Conservation (phyloP, 2,329 filamentous ascomycete genomes). For the Fusarium hainanense region DNA sequence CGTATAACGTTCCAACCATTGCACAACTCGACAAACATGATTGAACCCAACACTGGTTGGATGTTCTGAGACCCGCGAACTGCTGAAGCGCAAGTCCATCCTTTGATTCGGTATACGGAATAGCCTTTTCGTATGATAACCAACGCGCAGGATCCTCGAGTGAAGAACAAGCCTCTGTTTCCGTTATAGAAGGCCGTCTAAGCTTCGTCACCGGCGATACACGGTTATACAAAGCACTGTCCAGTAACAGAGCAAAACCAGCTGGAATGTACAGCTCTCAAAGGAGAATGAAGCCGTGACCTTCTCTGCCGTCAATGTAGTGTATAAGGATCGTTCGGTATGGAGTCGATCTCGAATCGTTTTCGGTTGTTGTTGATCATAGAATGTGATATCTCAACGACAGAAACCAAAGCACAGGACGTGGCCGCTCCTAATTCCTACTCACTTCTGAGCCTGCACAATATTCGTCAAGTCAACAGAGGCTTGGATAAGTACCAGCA, state of each 20-base stretch:
- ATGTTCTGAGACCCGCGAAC: neutral
- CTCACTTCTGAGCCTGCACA: no score
- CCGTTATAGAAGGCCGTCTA: no score
- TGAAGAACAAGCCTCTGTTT: neutral
- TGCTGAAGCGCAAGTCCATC: neutral
- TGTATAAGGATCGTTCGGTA: conserved; percentile 12
- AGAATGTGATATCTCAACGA: neutral
- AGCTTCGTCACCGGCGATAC: neutral
- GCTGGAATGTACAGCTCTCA: neutral
- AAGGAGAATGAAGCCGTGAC: neutral
- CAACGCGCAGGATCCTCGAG: neutral
- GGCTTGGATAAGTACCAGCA: neutral
- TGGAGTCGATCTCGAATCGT: neutral
- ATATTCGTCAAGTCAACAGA: neutral
- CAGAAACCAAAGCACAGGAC: neutral
- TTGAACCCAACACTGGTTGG: conserved; percentile 17
- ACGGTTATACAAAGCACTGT: neutral
- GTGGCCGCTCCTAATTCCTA: neutral
- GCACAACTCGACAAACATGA: neutral
- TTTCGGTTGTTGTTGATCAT: neutral
- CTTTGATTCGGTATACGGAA: no score
- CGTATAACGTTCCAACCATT: neutral
- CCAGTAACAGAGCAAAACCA: neutral
- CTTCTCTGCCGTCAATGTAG: neutral
- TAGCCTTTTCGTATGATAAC: neutral